Conservation (phyloP, 257 asterid genomes). For the Oldenlandia corymbosa region DNA sequence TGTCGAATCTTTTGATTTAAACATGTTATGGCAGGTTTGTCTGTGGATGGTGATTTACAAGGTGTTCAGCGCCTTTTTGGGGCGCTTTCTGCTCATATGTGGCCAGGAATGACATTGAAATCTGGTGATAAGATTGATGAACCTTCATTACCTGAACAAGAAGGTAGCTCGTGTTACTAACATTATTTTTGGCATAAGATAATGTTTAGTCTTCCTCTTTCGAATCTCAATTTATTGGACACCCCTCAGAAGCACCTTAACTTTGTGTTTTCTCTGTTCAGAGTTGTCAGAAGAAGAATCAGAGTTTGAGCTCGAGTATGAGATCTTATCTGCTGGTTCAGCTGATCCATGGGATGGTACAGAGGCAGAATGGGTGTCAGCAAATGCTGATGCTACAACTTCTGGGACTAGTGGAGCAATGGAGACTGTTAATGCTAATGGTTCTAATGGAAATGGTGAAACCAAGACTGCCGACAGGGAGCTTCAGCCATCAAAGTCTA, state of each 20-base stretch:
- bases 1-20: conserved; percentile 1
- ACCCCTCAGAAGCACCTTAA: not conserved
- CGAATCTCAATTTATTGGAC: not conserved
- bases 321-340: conserved; percentile 64
- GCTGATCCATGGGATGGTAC: conserved; percentile 75
- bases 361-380: conserved; percentile 56
- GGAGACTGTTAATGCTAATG: conserved; percentile 18
- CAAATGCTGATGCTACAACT: conserved; percentile 42
- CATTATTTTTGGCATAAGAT: not conserved
- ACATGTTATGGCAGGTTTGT: conserved; percentile 33
- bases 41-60: conserved; percentile 79
- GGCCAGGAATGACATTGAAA: conserved; percentile 95
- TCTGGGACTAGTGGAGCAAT: conserved; percentile 26
- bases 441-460: conserved; percentile 23
- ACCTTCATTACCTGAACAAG: conserved; percentile 69
- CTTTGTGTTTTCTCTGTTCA: conserved; percentile 23
- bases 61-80: conserved; percentile 83
- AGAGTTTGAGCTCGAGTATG: conserved; percentile 72
- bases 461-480: conserved; percentile 26
- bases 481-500: conserved; percentile 39
- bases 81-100: conserved; percentile 92
- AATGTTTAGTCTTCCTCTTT: not conserved
- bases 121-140: conserved; percentile 77
- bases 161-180: conserved; percentile 39
- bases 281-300: conserved; percentile 77